Percentiles rank a stretch among this genome's conserved stretches.
phyloP scores from a whole-genome alignment of 139 green algal species.

The Chlamydomonas sphaeroides region DNA sequence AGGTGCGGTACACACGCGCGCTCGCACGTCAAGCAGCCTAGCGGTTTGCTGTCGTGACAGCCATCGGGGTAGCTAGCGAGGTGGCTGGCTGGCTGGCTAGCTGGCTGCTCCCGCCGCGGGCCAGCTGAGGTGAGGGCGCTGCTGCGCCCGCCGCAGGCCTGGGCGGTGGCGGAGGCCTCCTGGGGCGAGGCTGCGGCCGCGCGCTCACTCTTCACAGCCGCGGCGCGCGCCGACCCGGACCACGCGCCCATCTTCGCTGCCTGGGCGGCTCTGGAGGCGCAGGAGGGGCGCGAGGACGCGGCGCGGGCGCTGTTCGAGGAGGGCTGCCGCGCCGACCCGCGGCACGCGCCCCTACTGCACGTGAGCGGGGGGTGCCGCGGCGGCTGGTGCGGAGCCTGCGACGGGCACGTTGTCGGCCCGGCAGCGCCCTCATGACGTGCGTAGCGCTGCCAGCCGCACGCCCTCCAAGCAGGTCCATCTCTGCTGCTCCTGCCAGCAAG shows the following conservation, averaged over 20 bases:
- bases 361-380: conserved; percentile 11
- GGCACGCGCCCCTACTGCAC: conserved; percentile 49
- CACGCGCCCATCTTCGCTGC: conserved; percentile 23
- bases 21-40: no score
- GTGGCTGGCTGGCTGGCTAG: no score
- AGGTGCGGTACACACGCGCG: conserved; percentile 41
- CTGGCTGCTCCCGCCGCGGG: no score
- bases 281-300: conserved; percentile 2
- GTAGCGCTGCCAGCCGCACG: no score
- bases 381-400: no score
- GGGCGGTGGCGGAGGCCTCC: conserved; percentile 63
- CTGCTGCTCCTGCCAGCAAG: no score
- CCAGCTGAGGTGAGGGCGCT: no score
- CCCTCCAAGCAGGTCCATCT: no score
- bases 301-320: conserved; percentile 55
- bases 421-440: no score
- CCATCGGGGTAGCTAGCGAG: no score
- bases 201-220: conserved; percentile 44
- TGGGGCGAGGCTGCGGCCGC: conserved; percentile 49
- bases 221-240: conserved; percentile 23
- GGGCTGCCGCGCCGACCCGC: conserved; percentile 39
- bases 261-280: conserved; percentile 39
- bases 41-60: no score
- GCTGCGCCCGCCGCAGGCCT: conserved; percentile 65
- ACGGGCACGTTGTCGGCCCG: no score